A percentile compares a stretch with the other conserved stretches of the same genome.
Evolutionary conservation across 73 alveolate species (phyloP).

Genomic region (Paramecium sonneborni): DNA sequence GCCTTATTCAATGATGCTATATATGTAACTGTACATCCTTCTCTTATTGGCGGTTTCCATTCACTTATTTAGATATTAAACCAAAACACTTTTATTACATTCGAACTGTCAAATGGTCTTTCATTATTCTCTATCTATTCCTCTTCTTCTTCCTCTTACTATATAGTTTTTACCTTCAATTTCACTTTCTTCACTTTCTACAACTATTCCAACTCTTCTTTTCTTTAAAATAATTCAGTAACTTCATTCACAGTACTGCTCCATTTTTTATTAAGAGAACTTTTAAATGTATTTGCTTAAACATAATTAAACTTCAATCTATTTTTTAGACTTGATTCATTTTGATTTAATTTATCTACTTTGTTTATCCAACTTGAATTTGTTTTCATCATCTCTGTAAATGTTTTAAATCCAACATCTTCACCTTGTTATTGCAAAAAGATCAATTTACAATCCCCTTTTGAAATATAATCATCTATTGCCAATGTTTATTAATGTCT

Average conservation of each 20-base stretch:
- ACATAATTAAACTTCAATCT: not conserved
- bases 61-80: conserved; percentile 5
- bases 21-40: conserved; percentile 52
- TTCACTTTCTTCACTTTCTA: not conserved
- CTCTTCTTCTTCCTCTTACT: not conserved
- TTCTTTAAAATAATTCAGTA: not conserved
- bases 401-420: conserved; percentile 8
- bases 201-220: not conserved
- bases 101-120: not conserved
- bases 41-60: conserved; percentile 59
- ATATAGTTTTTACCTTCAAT: not conserved
- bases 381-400: conserved; percentile 4
- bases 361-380: not conserved
- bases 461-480: not conserved
- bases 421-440: not conserved
- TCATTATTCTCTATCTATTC: not conserved
- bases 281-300: not conserved
- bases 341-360: not conserved
- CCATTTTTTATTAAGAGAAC: not conserved
- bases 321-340: not conserved
- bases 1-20: not conserved
- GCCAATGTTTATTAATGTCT: not conserved
- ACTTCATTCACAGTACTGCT: not conserved
- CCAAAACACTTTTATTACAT: conserved; percentile 35
- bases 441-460: not conserved